A percentile compares a stretch with the other conserved stretches of the same genome.
phyloP scores from a whole-genome alignment of 345 rosid species.

The Salix exigua region DNA sequence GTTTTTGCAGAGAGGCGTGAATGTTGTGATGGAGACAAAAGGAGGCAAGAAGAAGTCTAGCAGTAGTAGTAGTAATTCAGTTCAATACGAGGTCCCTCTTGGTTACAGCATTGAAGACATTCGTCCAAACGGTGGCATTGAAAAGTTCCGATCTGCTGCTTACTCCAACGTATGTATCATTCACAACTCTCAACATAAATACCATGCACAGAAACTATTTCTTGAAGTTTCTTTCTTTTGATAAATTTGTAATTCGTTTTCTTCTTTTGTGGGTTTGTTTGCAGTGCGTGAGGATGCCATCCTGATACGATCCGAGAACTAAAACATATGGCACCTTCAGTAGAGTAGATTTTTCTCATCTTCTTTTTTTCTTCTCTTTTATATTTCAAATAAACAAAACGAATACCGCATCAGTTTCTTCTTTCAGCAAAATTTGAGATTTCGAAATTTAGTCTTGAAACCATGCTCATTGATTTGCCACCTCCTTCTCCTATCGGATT shows the following conservation, averaged over 20 bases:
- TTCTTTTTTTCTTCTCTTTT: background rate
- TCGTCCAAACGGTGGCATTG: slow-evolving; percentile 81
- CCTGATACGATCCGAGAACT: slow-evolving; percentile 43
- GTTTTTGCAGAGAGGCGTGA: slow-evolving; percentile 36
- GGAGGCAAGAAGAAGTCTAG: slow-evolving; percentile 54
- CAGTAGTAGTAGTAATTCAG: slow-evolving; percentile 21
- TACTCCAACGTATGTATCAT: slow-evolving; percentile 57
- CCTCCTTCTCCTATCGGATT: slow-evolving; percentile 49
- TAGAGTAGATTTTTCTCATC: slow-evolving; percentile 25
- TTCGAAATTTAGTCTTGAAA: background rate
- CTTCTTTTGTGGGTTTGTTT: background rate
- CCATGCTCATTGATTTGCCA: slow-evolving; percentile 21
- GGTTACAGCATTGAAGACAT: slow-evolving; percentile 90
- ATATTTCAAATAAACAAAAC: background rate
- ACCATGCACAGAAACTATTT: background rate
- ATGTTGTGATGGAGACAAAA: slow-evolving; percentile 78
- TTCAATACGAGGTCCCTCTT: slow-evolving; percentile 70
- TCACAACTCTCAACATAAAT: background rate
- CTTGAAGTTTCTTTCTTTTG: no score
- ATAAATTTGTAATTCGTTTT: background rate
- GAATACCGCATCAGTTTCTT: background rate
- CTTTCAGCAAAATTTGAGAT: background rate
- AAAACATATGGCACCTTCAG: background rate
- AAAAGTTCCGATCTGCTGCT: slow-evolving; percentile 81
- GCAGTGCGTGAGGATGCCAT: slow-evolving; percentile 82